phyloP scores from a whole-genome alignment of 768 basidiomycete genomes.

The Rhodosporidiobolus sp. region DNA sequence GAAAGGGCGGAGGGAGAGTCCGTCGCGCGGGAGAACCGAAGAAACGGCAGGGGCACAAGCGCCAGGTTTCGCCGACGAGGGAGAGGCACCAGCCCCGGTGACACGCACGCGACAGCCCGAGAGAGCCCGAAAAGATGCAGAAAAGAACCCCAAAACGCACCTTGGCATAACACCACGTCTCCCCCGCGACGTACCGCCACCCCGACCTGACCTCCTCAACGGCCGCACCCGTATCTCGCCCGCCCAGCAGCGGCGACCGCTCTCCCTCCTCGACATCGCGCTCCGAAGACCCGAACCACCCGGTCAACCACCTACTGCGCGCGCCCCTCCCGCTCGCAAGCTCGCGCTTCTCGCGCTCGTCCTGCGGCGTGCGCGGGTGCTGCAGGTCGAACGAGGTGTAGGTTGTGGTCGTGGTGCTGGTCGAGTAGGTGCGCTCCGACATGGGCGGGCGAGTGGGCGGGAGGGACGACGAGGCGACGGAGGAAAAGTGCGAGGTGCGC shows the following conservation, averaged over 20 bases:
- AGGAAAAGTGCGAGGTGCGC: too few relatives aligned
- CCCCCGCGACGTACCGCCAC: slow-evolving; percentile 15
- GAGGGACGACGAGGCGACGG: not conserved
- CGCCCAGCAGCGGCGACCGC: not conserved
- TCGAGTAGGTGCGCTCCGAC: not conserved
- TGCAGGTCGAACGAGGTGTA: slow-evolving; percentile 12
- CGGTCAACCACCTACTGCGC: not conserved
- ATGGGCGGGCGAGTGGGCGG: not conserved
- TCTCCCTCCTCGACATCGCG: not conserved
- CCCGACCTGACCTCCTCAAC: not conserved
- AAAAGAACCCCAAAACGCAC: slow-evolving; percentile 1
- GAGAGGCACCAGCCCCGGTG: not conserved
- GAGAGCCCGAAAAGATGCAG: not conserved
- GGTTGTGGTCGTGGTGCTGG: not conserved
- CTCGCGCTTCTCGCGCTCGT: not conserved
- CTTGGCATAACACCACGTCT: slow-evolving; percentile 23
- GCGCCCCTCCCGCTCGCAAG: not conserved
- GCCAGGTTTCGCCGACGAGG: not conserved
- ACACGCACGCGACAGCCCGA: not conserved
- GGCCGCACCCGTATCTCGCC: not conserved
- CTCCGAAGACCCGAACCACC: not conserved
- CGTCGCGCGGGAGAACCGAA: not conserved
- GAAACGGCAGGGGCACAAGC: not conserved
- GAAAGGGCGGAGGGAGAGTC: too few relatives aligned
- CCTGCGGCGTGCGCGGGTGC: slow-evolving; percentile 9